phyloP scores from a whole-genome alignment of 2,329 filamentous ascomycete species.

The Metarhizium robertsii region DNA sequence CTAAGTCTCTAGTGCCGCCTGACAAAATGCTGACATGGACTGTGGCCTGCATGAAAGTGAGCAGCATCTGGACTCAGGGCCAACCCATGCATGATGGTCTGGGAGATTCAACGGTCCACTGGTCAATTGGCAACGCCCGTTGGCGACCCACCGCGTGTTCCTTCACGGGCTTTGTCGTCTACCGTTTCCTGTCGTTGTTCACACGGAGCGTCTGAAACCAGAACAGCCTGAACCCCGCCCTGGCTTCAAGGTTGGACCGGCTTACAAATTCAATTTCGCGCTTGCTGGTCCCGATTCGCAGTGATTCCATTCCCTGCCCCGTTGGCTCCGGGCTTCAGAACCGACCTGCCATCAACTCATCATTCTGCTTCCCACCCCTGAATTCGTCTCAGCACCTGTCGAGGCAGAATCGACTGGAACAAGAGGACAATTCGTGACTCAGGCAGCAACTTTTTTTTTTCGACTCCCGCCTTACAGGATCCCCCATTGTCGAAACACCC shows the following conservation, averaged over 20 bases:
- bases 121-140: too few species aligned
- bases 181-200: too few species aligned
- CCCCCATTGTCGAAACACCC: neutral
- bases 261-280: constrained; percentile 4
- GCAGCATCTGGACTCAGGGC: too few species aligned
- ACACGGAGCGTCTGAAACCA: too few species aligned
- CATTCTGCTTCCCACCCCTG: neutral
- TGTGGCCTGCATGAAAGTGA: too few species aligned
- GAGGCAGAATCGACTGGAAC: constrained; percentile 1
- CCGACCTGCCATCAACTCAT: neutral
- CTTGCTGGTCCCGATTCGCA: neutral
- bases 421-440: constrained; percentile 22
- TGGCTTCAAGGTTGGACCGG: neutral
- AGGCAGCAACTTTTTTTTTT: constrained; percentile 22
- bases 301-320: neutral
- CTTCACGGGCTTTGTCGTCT: too few species aligned
- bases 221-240: neutral
- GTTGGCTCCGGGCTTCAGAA: neutral
- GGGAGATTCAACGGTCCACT: too few species aligned
- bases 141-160: too few species aligned
- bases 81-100: too few species aligned
- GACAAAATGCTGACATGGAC: too few species aligned
- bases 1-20: too few species aligned
- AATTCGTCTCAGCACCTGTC: neutral
- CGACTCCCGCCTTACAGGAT: constrained; percentile 3